Conservation (phyloP, 345 rosid genomes). For the Arabidopsis thaliana region TAIR10.1 NC_003074.8:17894001-17894500, state of each 20-base stretch:
- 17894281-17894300: neutral
- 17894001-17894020: neutral
- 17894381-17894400: neutral
- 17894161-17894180: neutral
- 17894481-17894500: conserved; percentile 30
- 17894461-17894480: conserved; percentile 87
- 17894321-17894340: neutral
- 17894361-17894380: neutral
- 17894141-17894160: conserved; percentile 4
- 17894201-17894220: neutral
- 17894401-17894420: conserved; percentile 42
- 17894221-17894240: neutral
- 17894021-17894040: neutral
- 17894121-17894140: conserved; percentile 18
- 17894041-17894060: conserved; percentile 19
- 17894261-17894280: neutral
- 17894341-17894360: neutral
- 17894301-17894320: neutral
- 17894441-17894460: conserved; percentile 82
- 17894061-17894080: conserved; percentile 7
- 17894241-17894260: neutral
- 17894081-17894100: conserved; percentile 31
- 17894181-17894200: neutral
- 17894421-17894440: conserved; percentile 88
- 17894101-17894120: conserved; percentile 27